Percentiles rank a stretch among this genome's conserved stretches.
These are phyloP conservation scores for Phytopythium vexans DNA, from an alignment of 352 stramenopile species.

Conservation along the genomic window DNA sequence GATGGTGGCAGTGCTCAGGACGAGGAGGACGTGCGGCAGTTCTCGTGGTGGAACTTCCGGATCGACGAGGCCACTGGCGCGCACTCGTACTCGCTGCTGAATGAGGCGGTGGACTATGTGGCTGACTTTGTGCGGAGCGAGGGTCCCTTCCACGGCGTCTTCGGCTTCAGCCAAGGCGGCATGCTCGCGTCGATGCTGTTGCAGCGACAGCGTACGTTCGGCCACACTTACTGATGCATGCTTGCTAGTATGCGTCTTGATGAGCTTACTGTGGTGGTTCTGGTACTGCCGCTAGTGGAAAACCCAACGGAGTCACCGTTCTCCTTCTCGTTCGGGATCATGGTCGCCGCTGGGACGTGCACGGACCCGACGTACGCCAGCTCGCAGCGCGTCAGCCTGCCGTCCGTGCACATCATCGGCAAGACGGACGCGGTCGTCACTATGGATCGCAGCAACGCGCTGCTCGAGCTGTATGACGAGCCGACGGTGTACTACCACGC, in stretches of 20 bases:
- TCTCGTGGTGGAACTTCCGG: conserved; percentile 75
- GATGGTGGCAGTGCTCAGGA: conserved; percentile 14
- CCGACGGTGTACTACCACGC: conserved; percentile 56
- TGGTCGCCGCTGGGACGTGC: conserved; percentile 53
- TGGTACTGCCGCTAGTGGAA: conserved; percentile 15
- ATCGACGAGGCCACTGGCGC: conserved; percentile 35
- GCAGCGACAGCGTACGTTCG: conserved; percentile 57
- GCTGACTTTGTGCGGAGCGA: conserved; percentile 55
- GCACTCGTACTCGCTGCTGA: conserved; percentile 42
- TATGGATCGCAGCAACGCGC: conserved; percentile 45
- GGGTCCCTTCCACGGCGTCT: conserved; percentile 83
- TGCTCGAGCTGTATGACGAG: conserved; percentile 54
- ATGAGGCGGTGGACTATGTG: conserved; percentile 71
- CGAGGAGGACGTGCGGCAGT: conserved; percentile 48
- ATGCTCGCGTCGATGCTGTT: conserved; percentile 67
- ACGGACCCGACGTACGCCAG: conserved; percentile 42
- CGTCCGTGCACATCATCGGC: conserved; percentile 81
- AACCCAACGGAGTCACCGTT: conserved; percentile 42
- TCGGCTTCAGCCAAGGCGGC: conserved; percentile 83
- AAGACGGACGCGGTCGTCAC: conserved; percentile 70
- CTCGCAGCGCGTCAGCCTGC: conserved; percentile 44
- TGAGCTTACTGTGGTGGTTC: neutral
- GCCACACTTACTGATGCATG: neutral
- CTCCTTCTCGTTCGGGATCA: conserved; percentile 70
- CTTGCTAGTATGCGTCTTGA: neutral